Evolutionary conservation across 2,329 filamentous ascomycete genomes (phyloP), one percentile per base, ranked within the genome.

Genomic region (Bipolaris cookei): DNA sequence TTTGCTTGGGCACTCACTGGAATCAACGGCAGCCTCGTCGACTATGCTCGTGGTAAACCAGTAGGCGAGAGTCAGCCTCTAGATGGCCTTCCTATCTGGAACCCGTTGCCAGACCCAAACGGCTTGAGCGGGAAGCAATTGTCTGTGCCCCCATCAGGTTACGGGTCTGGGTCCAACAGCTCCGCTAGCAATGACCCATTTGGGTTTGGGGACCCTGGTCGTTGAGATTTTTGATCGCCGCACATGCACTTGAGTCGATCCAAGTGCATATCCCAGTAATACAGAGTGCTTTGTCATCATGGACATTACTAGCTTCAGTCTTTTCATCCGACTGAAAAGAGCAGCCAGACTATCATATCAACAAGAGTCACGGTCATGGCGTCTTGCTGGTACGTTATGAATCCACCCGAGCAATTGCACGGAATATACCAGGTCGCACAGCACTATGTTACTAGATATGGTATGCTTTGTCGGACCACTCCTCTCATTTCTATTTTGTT

Each of bases 1-100:
- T 95, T 96, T 72, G 91, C 91, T 8, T 96, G 91, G 91, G 89
- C 88, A 1, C 78, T 94, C 10, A 86, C 88, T 21, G 90, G 90
- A 20, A 93, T 93, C 79, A 94, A 95, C 72, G 89, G 89, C 13
- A 88, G 86, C 38, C 77, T 94, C 51, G 86, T 87, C 14, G 81
- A 84, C 3, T 89, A 88, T 67, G 81, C 85, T 43, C 81, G 80
- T 4, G 89, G 90, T 2, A 81, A 78, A 25, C 87, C 90, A 1
- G 78, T 76, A 18, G 88, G 85, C n/a, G 86, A 89, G 59, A 82
- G 87, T 28, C 80, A 86, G 57, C 88, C 89, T 1, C 78, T 81
- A 1, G 83, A 83, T 41, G 86, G 85, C 1, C 77, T 88, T 13
- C 84, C 86, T 0, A 75, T 87, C 3, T 90, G 87, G 86, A 82